Evolutionary conservation across 257 asterid genomes (phyloP), one percentile per base, ranked within the genome.

Genomic region (Penstemon eatonii): DNA sequence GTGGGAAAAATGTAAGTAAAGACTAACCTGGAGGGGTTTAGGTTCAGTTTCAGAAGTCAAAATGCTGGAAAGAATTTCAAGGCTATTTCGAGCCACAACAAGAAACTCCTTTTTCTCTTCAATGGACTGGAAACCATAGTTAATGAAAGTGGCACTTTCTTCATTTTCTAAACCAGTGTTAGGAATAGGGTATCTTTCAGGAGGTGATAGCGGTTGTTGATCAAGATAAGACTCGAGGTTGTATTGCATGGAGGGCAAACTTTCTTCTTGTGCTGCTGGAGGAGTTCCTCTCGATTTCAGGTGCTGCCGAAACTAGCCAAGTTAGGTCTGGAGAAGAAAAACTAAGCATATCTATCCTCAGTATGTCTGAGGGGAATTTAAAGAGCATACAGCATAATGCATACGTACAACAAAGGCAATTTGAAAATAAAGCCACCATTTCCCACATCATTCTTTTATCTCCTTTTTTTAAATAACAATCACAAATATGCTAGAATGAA

Each of bases 31-130:
- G 68, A 82, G 39, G 38, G 88, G 85, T 75, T 86, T 83, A 38
- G 91, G 85, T 66, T 83, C 95, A 51, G 82, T 77, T 38, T 86
- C 89, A 47, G 94, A 81, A 75, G 80, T 87, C 81, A 92, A 72
- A 79, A 92, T 89, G 84, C 96, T 87, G 76, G 90, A 87, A 70
- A 92, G 85, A 47, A 92, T 71, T 63, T 92, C 98, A 18, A 89
- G 89, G 68, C 88, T 84, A 80, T 89, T 89, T 52, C 96, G 92
- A 71, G 92, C 82, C 51, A 83, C 82, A 52, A 79, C 78, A 37
- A 92, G 92, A 79, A 73, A 80, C 79, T 89, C 96, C 60, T 84
- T 87, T 65, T 86, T 89, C 75, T 84, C 88, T 80, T 84, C 95
- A 49, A 51, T 68, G 8, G 95, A 80, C 78, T 77, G 92, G 66